Percentiles rank a stretch among this genome's conserved stretches.
Evolutionary conservation across 2,329 filamentous ascomycete genomes (phyloP).

Genomic region (Moelleriella libera): DNA sequence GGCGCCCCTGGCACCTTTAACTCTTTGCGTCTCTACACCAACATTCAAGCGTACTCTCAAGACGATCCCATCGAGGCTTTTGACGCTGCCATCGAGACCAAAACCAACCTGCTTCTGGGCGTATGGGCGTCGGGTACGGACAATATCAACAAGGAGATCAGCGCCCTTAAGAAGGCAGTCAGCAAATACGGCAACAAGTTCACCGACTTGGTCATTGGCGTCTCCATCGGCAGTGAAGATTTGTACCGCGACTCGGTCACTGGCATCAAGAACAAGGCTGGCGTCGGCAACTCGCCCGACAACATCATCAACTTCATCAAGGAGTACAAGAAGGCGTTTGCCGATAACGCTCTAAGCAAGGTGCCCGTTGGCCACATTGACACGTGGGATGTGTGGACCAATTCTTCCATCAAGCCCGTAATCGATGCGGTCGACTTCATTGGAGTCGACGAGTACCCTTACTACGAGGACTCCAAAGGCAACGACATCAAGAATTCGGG

Average conservation of each 20-base stretch:
- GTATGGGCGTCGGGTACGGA: slow-evolving; percentile 44
- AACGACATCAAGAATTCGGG: slow-evolving; percentile 41
- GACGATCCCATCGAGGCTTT: slow-evolving; percentile 69
- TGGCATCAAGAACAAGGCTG: slow-evolving; percentile 47
- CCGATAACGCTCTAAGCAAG: slow-evolving; percentile 25
- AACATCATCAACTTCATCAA: slow-evolving; percentile 51
- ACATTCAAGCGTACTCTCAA: slow-evolving; percentile 50
- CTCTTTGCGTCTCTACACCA: slow-evolving; percentile 52
- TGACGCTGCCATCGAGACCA: slow-evolving; percentile 51
- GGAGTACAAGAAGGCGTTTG: slow-evolving; percentile 45
- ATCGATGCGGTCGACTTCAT: slow-evolving; percentile 50
- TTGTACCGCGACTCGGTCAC: slow-evolving; percentile 48
- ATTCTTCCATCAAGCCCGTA: slow-evolving; percentile 43
- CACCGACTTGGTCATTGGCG: slow-evolving; percentile 45
- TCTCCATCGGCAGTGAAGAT: slow-evolving; percentile 54
- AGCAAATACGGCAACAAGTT: slow-evolving; percentile 33
- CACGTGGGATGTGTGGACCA: slow-evolving; percentile 51
- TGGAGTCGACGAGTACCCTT: slow-evolving; percentile 52
- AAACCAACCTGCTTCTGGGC: slow-evolving; percentile 48
- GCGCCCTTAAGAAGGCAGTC: slow-evolving; percentile 42
- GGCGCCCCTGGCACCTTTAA: slow-evolving; percentile 38
- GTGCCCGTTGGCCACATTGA: slow-evolving; percentile 52
- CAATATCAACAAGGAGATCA: slow-evolving; percentile 46
- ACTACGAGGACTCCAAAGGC: slow-evolving; percentile 44
- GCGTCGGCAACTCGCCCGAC: slow-evolving; percentile 43